These are phyloP conservation scores for Rickenella mellea DNA, from an alignment of 768 basidiomycete genomes.

Conservation along the genomic window DNA sequence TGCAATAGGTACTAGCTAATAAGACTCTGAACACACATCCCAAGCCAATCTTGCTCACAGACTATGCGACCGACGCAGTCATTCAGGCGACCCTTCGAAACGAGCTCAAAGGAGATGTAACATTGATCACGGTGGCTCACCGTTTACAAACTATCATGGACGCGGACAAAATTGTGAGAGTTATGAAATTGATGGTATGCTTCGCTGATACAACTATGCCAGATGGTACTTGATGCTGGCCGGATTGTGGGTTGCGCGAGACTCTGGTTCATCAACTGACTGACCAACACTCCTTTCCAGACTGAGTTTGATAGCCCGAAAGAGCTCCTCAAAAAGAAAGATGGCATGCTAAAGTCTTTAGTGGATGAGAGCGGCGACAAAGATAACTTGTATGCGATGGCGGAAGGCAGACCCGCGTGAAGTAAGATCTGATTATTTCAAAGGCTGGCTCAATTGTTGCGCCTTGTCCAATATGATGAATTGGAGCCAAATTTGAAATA, in stretches of 20 bases:
- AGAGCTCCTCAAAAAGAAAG: conserved; percentile 21
- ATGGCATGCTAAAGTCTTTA: conserved; percentile 12
- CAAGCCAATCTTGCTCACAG: conserved; percentile 7
- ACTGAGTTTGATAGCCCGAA: conserved; percentile 32
- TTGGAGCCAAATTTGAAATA: no score
- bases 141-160: conserved; percentile 30
- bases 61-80: conserved; percentile 28
- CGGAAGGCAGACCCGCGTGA: no score
- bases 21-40: neutral
- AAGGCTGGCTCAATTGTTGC: no score
- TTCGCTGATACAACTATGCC: neutral
- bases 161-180: conserved; percentile 30
- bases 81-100: conserved; percentile 30
- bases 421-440: no score
- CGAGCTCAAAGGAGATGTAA: conserved; percentile 18
- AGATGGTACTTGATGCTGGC: conserved; percentile 15
- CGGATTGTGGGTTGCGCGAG: neutral
- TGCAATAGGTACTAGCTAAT: conserved; percentile 7
- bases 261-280: conserved; percentile 12
- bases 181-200: conserved; percentile 1
- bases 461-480: no score
- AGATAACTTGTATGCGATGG: conserved; percentile 14
- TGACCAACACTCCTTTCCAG: conserved; percentile 17
- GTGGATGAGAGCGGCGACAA: conserved; percentile 19
- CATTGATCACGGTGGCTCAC: conserved; percentile 34